phyloP scores from a whole-genome alignment of 1,284 basidiomycete species.

The Pseudomicrostroma phylloplanum region DNA sequence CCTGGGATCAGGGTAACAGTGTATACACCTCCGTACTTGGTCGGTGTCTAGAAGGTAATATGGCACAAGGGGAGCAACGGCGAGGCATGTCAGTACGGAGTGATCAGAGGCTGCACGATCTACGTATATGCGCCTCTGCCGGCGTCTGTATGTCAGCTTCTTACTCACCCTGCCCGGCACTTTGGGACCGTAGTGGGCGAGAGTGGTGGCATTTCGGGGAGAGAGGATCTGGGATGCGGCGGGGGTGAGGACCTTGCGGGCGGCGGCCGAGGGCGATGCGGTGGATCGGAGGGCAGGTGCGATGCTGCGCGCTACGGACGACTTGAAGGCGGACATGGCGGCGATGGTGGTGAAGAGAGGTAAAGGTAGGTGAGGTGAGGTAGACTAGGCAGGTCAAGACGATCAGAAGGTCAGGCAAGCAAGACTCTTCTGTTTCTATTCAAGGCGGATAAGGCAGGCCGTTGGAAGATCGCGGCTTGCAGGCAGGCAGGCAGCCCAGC shows the following conservation, averaged over 20 bases:
- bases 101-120: too few species aligned
- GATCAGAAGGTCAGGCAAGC: too few species aligned
- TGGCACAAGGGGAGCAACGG: too few species aligned
- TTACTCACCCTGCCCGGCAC: not conserved
- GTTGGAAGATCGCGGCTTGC: too few species aligned
- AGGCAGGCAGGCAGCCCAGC: too few species aligned
- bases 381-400: too few species aligned
- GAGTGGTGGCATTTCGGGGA: not conserved
- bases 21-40: conserved; percentile 54
- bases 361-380: not conserved
- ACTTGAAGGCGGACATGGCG: conserved; percentile 6
- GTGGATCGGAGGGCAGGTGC: conserved; percentile 12
- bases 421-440: too few species aligned
- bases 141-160: not conserved
- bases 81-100: too few species aligned
- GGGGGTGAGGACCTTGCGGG: not conserved
- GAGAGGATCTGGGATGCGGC: not conserved
- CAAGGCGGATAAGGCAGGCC: too few species aligned
- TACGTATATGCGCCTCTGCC: not conserved
- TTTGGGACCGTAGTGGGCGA: not conserved
- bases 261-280: conserved; percentile 19
- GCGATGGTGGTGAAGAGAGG: not conserved
- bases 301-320: not conserved
- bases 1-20: conserved; percentile 86
- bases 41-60: not conserved